Evolutionary conservation across 2,329 filamentous ascomycete genomes (phyloP).

Genomic region (Mariannaea sp.): DNA sequence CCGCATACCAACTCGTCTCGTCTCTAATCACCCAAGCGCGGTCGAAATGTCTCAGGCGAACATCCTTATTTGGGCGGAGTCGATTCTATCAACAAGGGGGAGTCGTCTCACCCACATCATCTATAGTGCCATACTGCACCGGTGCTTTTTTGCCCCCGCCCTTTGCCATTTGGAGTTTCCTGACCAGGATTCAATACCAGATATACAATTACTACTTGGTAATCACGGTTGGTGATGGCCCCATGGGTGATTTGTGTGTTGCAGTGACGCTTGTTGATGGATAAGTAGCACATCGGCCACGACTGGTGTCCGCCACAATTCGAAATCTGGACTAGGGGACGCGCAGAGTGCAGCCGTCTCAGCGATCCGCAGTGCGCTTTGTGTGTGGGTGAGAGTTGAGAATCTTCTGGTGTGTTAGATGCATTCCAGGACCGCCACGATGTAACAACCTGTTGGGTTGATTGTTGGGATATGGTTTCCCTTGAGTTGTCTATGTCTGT

Average conservation of each 20-base stretch:
- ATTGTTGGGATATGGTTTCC: neutral
- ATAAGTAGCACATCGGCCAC: no score
- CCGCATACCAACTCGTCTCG: conserved; percentile 18
- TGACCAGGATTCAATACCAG: neutral
- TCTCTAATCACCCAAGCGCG: conserved; percentile 28
- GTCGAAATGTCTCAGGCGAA: conserved; percentile 33
- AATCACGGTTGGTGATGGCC: neutral
- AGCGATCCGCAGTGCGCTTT: no score
- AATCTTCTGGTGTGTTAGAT: neutral
- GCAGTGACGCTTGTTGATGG: neutral
- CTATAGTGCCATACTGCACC: no score
- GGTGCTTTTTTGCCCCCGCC: no score
- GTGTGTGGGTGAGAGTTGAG: no score
- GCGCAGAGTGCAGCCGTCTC: no score
- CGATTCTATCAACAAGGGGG: conserved; percentile 9
- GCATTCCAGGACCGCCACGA: no score
- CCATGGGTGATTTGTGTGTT: neutral
- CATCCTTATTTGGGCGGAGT: conserved; percentile 20
- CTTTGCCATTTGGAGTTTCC: no score
- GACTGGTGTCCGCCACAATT: no score
- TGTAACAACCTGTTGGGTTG: no score
- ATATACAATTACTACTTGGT: neutral
- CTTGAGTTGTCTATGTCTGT: no score
- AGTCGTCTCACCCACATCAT: conserved; percentile 15
- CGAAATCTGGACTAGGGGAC: no score